A percentile compares a stretch with the other conserved stretches of the same genome.
phyloP scores from a whole-genome alignment of 805 yeast genomes.

The Diddensiella transvaalensis region DNA sequence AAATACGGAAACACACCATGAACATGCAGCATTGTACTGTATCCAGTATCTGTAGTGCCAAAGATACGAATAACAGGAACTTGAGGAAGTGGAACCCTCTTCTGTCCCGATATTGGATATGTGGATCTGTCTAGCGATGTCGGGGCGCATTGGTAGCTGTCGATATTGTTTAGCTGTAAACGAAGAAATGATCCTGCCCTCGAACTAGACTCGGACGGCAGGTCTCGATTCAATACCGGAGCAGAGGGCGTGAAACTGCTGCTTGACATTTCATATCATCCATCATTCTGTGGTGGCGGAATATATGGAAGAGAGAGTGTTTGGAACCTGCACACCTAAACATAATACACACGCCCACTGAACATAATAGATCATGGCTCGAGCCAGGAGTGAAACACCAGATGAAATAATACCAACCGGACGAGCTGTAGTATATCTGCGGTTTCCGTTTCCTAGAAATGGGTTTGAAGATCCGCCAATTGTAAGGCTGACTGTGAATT shows the following conservation, averaged over 20 bases:
- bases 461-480: conserved; percentile 40
- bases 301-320: too few relatives aligned
- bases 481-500: too few relatives aligned
- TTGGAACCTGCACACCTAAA: too few relatives aligned
- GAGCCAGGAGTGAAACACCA: too few relatives aligned
- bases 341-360: too few relatives aligned
- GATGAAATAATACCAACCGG: neutral
- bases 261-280: neutral
- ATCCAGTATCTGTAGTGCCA: conserved; percentile 64
- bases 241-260: neutral
- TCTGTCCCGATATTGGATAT: conserved; percentile 3
- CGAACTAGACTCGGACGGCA: conserved; percentile 1
- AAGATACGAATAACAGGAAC: conserved; percentile 78
- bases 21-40: conserved; percentile 61
- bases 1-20: conserved; percentile 86
- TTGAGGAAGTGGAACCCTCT: conserved; percentile 23
- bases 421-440: conserved; percentile 37
- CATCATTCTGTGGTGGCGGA: too few relatives aligned
- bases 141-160: conserved; percentile 28
- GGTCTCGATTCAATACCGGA: neutral
- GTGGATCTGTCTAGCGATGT: conserved; percentile 9
- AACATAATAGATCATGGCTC: too few relatives aligned
- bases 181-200: conserved; percentile 9
- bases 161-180: conserved; percentile 31
- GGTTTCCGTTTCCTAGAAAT: conserved; percentile 42